phyloP scores from a whole-genome alignment of 192 early-diverging fungal species.

The Dissophora globulifera region DNA sequence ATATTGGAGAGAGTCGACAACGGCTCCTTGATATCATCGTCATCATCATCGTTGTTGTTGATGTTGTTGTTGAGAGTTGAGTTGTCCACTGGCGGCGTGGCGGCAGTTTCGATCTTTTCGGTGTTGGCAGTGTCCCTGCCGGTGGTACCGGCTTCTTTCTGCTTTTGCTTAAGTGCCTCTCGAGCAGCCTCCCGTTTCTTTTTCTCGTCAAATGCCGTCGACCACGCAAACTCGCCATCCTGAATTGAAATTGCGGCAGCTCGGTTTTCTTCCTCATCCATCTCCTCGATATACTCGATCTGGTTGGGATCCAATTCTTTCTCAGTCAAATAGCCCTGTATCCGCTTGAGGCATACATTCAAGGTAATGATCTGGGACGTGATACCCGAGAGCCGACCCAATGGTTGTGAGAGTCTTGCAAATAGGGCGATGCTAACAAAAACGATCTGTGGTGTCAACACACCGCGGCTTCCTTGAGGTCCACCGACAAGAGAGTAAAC shows the following conservation, averaged over 20 bases:
- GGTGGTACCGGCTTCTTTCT: background rate
- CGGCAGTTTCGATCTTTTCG: too few species aligned
- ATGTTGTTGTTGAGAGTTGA: background rate
- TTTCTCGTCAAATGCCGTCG: background rate
- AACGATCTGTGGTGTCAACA: constrained; percentile 16
- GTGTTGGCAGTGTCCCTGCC: background rate
- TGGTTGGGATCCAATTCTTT: constrained; percentile 10
- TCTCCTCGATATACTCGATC: constrained; percentile 8
- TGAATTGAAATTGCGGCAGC: constrained; percentile 2
- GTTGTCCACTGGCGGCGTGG: too few species aligned
- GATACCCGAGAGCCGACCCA: constrained; percentile 14
- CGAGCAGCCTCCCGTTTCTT: background rate
- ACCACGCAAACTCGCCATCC: constrained; percentile 11
- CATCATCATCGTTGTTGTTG: background rate
- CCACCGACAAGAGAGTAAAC: constrained; percentile 35
- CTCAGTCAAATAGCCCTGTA: constrained; percentile 9
- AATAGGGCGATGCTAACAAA: constrained; percentile 16
- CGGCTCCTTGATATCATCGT: too few species aligned
- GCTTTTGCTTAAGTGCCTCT: background rate
- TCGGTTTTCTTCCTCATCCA: background rate
- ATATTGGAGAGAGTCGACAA: constrained; percentile 49
- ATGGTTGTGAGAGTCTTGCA: background rate
- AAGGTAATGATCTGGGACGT: background rate
- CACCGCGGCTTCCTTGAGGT: constrained; percentile 16
- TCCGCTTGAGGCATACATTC: constrained; percentile 1